phyloP scores from a whole-genome alignment of 768 basidiomycete genomes.

The Boletellus sp. region DNA sequence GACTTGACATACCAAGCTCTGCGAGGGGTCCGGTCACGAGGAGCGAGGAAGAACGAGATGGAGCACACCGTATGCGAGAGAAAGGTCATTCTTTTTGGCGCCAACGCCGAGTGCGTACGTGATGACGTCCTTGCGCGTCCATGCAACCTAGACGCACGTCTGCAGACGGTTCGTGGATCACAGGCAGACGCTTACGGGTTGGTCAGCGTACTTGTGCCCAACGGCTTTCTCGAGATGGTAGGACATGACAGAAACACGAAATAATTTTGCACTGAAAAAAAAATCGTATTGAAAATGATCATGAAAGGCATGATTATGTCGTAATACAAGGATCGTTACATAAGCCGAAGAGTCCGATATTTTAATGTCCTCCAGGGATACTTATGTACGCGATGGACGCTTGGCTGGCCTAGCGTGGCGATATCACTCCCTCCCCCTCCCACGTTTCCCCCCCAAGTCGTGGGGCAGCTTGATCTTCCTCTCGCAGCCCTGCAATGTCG shows the following conservation, averaged over 20 bases:
- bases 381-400: background rate
- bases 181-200: constrained; percentile 40
- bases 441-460: constrained; percentile 2
- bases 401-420: background rate
- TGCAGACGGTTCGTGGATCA: background rate
- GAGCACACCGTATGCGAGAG: constrained; percentile 65
- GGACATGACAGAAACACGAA: constrained; percentile 36
- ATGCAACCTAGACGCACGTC: constrained; percentile 52
- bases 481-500: constrained; percentile 15
- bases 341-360: too few species aligned
- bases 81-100: constrained; percentile 68
- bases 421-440: background rate
- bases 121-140: constrained; percentile 82
- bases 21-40: background rate
- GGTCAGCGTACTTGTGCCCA: constrained; percentile 49
- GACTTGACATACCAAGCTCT: constrained; percentile 49
- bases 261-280: background rate
- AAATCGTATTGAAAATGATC: too few species aligned
- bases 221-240: constrained; percentile 65
- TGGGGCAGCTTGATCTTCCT: background rate
- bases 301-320: too few species aligned
- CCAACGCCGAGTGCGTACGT: constrained; percentile 80
- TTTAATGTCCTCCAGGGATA: too few species aligned
- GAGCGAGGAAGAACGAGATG: background rate
- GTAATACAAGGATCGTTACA: too few species aligned